Percentiles rank a stretch among this genome's conserved stretches.
Evolutionary conservation across 495 filamentous ascomycete genomes (phyloP).

Genomic region (Aspergillus olivimuriae): DNA sequence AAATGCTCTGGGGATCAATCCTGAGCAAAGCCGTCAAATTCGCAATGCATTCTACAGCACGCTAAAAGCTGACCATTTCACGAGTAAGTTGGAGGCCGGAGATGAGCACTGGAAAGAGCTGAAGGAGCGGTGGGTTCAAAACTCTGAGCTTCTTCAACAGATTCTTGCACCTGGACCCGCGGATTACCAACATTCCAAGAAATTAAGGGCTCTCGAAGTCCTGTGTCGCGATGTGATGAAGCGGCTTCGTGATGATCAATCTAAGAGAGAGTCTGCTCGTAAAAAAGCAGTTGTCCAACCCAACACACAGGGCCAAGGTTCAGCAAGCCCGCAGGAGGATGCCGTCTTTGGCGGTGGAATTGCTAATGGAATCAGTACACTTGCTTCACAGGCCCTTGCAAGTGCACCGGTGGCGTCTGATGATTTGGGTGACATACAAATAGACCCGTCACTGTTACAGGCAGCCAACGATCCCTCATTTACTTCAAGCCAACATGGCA

Average conservation of each 20-base stretch:
- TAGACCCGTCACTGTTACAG: constrained; percentile 56
- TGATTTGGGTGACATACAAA: constrained; percentile 53
- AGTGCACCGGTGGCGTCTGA: constrained; percentile 36
- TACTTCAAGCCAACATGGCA: constrained; percentile 33
- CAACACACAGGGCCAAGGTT: constrained; percentile 20
- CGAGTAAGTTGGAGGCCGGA: constrained; percentile 66
- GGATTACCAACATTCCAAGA: constrained; percentile 50
- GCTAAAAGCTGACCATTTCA: constrained; percentile 62
- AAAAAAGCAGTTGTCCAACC: constrained; percentile 34
- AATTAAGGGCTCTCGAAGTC: constrained; percentile 60
- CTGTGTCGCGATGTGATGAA: constrained; percentile 71
- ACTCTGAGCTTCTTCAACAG: constrained; percentile 48
- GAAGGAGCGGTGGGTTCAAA: constrained; percentile 60
- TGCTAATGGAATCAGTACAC: constrained; percentile 46
- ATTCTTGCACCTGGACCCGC: constrained; percentile 49
- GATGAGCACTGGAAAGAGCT: constrained; percentile 65
- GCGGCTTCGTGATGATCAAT: constrained; percentile 61
- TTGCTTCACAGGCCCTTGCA: constrained; percentile 45
- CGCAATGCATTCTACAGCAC: constrained; percentile 61
- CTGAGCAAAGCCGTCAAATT: constrained; percentile 59
- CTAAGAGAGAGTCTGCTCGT: constrained; percentile 48
- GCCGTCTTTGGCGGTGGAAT: constrained; percentile 25
- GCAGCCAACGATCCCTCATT: constrained; percentile 46
- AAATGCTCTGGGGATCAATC: constrained; percentile 64
- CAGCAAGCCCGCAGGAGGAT: constrained; percentile 15